These are phyloP conservation scores for Thuidium tamariscinum DNA, from an alignment of 225 moss, liverwort and hornwort species.

Conservation along the genomic window DNA sequence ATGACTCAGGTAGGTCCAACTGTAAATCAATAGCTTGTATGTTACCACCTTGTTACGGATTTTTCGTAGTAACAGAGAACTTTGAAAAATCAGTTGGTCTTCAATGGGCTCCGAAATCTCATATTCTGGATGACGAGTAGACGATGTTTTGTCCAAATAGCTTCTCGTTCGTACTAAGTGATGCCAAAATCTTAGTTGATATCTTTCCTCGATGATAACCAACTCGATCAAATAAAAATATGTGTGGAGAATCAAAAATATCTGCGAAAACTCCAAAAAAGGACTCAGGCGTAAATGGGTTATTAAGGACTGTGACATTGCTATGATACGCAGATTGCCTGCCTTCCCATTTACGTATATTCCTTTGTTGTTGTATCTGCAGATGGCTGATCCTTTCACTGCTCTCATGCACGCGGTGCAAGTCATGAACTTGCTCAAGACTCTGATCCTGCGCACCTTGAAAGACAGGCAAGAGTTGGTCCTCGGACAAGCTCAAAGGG, in stretches of 20 bases:
- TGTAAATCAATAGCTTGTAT: no score
- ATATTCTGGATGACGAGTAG: neutral
- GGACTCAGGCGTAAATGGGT: neutral
- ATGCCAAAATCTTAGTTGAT: neutral
- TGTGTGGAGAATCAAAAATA: neutral
- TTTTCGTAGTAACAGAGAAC: neutral
- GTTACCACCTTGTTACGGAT: neutral
- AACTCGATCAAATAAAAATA: neutral
- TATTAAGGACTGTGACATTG: neutral
- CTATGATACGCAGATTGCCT: neutral
- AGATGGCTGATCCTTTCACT: constrained; percentile 98
- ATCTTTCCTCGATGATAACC: neutral
- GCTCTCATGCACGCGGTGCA: constrained; percentile 98
- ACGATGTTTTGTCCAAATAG: no score
- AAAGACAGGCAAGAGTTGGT: constrained; percentile 68
- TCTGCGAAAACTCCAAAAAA: no score
- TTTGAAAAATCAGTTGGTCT: neutral
- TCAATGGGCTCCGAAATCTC: neutral
- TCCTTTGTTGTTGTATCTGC: neutral
- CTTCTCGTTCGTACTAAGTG: neutral
- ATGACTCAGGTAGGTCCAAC: constrained; percentile 75
- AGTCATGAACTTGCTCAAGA: constrained; percentile 98
- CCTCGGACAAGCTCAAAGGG: constrained; percentile 36
- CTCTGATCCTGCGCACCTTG: constrained; percentile 68
- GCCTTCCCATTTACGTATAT: neutral